Evolutionary conservation across 169 alveolate genomes (phyloP), one percentile per base, ranked within the genome.

Genomic region (Plasmodium gallinaceum): DNA sequence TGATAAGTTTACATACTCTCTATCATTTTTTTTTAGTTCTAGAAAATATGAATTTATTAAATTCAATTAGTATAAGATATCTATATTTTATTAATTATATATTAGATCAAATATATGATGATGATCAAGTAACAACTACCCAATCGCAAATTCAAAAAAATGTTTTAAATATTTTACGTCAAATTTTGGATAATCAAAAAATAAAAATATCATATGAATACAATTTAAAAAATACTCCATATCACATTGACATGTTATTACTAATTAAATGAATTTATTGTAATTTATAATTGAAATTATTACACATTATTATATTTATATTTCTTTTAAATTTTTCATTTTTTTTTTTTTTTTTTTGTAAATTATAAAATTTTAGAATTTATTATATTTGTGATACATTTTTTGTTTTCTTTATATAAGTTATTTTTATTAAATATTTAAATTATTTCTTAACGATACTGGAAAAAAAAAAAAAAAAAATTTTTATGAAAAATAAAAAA

Each of bases 101-200:
- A 64, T 24, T 78, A 65, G 9, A 45, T 48, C 76, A 78, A 42
- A 37, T 14, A 46, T 78, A 69, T 66, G 76, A 65, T 0, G 26
- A 24, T 12, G 18, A 0, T 8, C 61, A 22, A 24, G 22, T 51
- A 10, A 16, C 43, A n/a, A 58, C 89, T 1, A 78, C 89, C 0
- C 65, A 64, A 10, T 78, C 89, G 14, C 61, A 78, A 8, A 78
- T 78, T 64, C 89, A 78, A 57, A 78, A 42, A 69, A 78, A 66
- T 18, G 89, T 78, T 14, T 7, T 78, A 54, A 42, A 39, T n/a
- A 39, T 43, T 16, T 16, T 68, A 68, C 52, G 37, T 14, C 86
- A 62, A 10, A 20, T 32, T 14, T 22, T 73, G 7, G 20, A 26
- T 7, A 7, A 14, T 12, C 0, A 60, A 18, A 51, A 75, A 12